These are phyloP conservation scores for Coniochaeta sp. DNA, from an alignment of 2,329 filamentous ascomycete species.

Conservation along the genomic window DNA sequence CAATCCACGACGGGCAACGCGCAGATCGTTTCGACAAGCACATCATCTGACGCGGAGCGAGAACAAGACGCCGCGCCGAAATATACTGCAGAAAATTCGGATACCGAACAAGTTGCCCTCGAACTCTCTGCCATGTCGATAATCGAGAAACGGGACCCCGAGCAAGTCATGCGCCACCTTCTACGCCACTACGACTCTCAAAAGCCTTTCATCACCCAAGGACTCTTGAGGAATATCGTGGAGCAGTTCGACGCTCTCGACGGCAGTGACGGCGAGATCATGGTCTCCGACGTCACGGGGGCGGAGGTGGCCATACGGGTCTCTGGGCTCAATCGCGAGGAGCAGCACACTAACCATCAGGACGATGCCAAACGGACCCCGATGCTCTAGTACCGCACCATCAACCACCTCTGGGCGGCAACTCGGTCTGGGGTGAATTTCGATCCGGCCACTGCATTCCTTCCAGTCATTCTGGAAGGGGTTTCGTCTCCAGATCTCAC, in stretches of 20 bases:
- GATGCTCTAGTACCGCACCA: neutral
- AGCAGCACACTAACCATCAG: no score
- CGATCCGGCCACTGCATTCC: neutral
- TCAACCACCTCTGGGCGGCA: neutral
- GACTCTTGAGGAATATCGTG: conserved; percentile 3
- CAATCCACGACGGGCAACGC: no score
- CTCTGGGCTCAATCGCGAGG: no score
- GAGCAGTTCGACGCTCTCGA: conserved; percentile 1
- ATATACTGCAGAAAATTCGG: no score
- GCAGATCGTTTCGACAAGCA: no score
- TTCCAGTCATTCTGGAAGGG: neutral
- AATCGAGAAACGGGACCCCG: neutral
- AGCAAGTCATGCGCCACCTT: conserved; percentile 9
- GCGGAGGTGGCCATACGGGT: no score
- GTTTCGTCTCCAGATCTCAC: no score
- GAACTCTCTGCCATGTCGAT: no score
- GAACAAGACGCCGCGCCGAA: no score
- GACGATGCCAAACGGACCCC: neutral
- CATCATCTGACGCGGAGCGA: no score
- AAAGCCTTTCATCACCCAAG: conserved; percentile 5
- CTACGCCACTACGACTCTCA: conserved; percentile 4
- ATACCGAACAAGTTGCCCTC: no score
- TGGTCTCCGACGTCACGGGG: conserved; percentile 4
- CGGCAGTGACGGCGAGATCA: neutral
- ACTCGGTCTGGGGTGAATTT: neutral